Evolutionary conservation across 1,139 yeast genomes (phyloP).

Genomic region (Hanseniaspora sp.): DNA sequence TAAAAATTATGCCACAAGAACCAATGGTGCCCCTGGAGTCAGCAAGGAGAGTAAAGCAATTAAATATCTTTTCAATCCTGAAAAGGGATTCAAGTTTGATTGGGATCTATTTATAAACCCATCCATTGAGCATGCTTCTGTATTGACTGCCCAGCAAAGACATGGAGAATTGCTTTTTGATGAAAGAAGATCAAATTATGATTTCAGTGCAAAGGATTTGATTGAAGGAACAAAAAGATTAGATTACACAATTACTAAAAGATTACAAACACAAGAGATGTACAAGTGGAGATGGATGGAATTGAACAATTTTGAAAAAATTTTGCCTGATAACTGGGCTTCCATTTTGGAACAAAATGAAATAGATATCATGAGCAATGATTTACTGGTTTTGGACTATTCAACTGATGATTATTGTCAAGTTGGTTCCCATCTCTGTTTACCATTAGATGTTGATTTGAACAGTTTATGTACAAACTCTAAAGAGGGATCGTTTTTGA

Average conservation of each 20-base stretch:
- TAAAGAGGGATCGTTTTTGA: constrained; percentile 3
- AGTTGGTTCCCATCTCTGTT: background rate
- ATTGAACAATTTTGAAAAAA: constrained; percentile 11
- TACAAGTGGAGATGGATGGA: constrained; percentile 7
- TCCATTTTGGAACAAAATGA: background rate
- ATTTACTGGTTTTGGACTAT: background rate
- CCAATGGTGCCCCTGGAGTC: background rate
- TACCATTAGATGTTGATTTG: background rate
- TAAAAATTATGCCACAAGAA: constrained; percentile 4
- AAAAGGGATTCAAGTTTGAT: constrained; percentile 7
- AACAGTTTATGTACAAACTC: background rate
- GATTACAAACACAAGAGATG: constrained; percentile 8
- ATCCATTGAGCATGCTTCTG: background rate
- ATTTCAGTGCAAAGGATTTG: constrained; percentile 6
- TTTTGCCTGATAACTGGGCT: constrained; percentile 10
- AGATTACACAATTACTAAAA: constrained; percentile 5
- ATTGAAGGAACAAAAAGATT: constrained; percentile 10
- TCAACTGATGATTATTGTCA: background rate
- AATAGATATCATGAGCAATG: background rate
- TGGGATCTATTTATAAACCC: constrained; percentile 14
- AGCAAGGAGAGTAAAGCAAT: constrained; percentile 14
- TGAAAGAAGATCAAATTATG: constrained; percentile 12
- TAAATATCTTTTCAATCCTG: constrained; percentile 10
- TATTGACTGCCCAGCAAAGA: constrained; percentile 4
- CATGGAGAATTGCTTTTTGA: constrained; percentile 2